A percentile compares a stretch with the other conserved stretches of the same genome.
These are phyloP conservation scores for Nannochloropsis salina DNA, from an alignment of 108 stramenopile species.

Conservation along the genomic window DNA sequence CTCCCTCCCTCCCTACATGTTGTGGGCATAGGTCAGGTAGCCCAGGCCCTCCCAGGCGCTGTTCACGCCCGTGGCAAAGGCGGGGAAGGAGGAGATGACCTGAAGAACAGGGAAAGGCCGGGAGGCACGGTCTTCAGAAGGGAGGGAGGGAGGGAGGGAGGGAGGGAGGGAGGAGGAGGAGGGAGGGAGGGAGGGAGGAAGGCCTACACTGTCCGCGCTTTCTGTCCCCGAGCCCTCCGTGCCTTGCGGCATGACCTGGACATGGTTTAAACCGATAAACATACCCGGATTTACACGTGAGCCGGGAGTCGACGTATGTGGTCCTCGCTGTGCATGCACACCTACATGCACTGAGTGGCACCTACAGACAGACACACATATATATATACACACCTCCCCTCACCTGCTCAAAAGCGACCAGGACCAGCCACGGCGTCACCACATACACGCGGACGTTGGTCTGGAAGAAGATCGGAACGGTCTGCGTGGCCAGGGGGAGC, in stretches of 20 bases:
- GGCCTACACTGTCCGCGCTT: neutral
- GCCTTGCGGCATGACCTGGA: neutral
- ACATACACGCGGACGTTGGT: neutral
- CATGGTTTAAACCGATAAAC: no score
- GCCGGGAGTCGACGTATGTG: no score
- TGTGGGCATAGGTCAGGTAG: neutral
- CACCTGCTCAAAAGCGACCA: neutral
- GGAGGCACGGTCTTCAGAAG: no score
- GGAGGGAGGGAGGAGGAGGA: neutral
- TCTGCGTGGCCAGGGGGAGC: neutral
- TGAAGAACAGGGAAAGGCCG: no score
- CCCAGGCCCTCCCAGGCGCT: neutral
- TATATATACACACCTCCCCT: no score
- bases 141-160: constrained; percentile 2
- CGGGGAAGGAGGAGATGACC: constrained; percentile 3
- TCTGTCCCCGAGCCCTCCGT: neutral
- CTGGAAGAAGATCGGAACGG: neutral
- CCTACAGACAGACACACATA: no score
- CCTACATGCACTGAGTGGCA: no score
- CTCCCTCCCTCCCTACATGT: neutral
- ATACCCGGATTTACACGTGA: no score
- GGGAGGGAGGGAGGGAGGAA: neutral
- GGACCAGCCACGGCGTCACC: neutral
- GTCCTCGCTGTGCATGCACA: no score
- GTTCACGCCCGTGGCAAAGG: neutral